Evolutionary conservation across 345 rosid genomes (phyloP), one percentile per base, ranked within the genome.

Genomic region (Linum usitatissimum): DNA sequence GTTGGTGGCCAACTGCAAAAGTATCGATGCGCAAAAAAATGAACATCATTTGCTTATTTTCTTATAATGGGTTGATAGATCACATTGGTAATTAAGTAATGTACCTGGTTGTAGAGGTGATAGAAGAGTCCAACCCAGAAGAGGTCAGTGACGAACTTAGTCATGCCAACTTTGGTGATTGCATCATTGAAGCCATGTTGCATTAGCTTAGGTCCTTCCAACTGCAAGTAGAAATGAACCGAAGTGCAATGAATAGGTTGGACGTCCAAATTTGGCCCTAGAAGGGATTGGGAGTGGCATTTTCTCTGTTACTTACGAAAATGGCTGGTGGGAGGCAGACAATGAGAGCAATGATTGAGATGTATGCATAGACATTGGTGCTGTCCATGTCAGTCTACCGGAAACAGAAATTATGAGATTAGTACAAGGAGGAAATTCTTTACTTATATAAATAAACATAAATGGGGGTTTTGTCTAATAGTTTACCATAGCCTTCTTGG

Each of bases 111-210:
- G 80, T 89, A 92, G 66, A 92, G 96, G 72, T 92, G 97, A 80
- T 89, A 89, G 71, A 92, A 92, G 97, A 92, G 86, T 66, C 99
- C 99, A 38, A 92, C 95, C 99, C 97, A 92, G 31, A 92, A 89
- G 66, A 92, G 99, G 80, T 92, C 96, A 18, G 97, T 63, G 65
- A 89, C 5, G 72, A 92, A 92, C 72, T 89, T 92, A 57, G 85
- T 81, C 61, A 73, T n/a, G 6, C 99, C 99, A 17, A 92, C 99
- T 87, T 89, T 87, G 34, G 90, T 79, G 70, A 92, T 81, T 3
- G 90, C 97, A 64, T 86, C 94, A 40, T 9, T 73, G 72, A 92
- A 85, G 2, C 99, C 99, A 54, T 81, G 66, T 67, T 89, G 79
- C 30, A 92, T 21, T 62, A 92, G 76, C 65, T 89, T 81, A 67